These are phyloP conservation scores for Aplosporella prunicola DNA, from an alignment of 2,329 filamentous ascomycete species.

Conservation along the genomic window DNA sequence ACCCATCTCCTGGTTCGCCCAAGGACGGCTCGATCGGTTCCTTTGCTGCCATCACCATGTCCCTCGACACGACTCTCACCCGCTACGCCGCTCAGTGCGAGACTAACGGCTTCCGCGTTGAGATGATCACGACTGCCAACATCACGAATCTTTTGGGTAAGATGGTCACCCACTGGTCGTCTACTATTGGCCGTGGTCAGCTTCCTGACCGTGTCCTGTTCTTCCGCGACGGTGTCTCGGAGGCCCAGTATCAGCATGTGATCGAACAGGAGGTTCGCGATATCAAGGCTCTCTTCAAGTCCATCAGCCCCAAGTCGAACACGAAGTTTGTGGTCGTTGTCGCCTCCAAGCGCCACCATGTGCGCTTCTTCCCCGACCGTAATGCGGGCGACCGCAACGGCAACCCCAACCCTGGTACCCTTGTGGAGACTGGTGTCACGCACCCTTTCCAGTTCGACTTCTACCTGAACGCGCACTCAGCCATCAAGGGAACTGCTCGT, in stretches of 20 bases:
- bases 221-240: conserved; percentile 84
- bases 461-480: conserved; percentile 60
- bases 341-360: conserved; percentile 87
- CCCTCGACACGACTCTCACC: conserved; percentile 59
- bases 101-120: conserved; percentile 71
- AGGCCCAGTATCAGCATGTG: conserved; percentile 75
- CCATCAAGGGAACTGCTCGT: conserved; percentile 88
- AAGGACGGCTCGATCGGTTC: conserved; percentile 46
- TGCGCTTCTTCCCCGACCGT: conserved; percentile 73
- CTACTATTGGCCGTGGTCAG: conserved; percentile 42
- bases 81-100: conserved; percentile 71
- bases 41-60: conserved; percentile 79
- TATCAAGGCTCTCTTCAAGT: conserved; percentile 45
- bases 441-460: conserved; percentile 89
- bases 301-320: conserved; percentile 22
- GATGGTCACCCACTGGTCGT: conserved; percentile 56
- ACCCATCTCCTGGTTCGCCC: conserved; percentile 56
- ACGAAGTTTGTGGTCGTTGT: conserved; percentile 78
- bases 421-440: conserved; percentile 84
- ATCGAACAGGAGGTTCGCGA: conserved; percentile 66
- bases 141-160: conserved; percentile 56
- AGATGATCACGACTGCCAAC: conserved; percentile 64
- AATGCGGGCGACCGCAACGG: conserved; percentile 57
- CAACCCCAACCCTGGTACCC: conserved; percentile 75
- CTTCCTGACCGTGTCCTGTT: conserved; percentile 73